phyloP scores from a whole-genome alignment of 2,329 filamentous ascomycete species.

The Trichophyton schoenleinii region DNA sequence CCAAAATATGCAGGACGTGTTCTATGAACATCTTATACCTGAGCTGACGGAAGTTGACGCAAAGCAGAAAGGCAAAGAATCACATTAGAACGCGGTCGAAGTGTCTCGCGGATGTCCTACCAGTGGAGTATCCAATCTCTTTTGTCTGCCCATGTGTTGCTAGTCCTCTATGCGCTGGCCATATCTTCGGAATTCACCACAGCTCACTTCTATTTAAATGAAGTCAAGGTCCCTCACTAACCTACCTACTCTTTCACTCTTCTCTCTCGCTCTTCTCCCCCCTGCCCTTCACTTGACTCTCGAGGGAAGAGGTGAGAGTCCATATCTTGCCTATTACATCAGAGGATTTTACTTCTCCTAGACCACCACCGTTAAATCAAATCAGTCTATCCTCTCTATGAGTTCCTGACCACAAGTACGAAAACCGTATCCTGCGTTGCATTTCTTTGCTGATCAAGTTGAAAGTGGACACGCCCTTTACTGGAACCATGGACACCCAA shows the following conservation, averaged over 20 bases:
- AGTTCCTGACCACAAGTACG: neutral
- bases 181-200: neutral
- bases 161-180: neutral
- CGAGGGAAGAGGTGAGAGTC: neutral
- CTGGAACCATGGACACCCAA: neutral
- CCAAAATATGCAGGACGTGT: neutral
- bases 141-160: neutral
- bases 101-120: neutral
- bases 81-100: neutral
- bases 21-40: neutral
- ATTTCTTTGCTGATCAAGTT: neutral
- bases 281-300: neutral
- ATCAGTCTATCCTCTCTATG: neutral
- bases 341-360: neutral
- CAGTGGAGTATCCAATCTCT: neutral
- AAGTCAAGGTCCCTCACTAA: neutral
- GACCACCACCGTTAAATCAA: neutral
- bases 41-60: neutral
- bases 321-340: neutral
- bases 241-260: neutral
- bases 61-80: neutral
- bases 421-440: neutral
- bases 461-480: neutral
- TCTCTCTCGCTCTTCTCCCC: neutral
- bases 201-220: neutral